A percentile compares a stretch with the other conserved stretches of the same genome.
Evolutionary conservation across 805 yeast species (phyloP).

Genomic region (Blastobotrys parvus): DNA sequence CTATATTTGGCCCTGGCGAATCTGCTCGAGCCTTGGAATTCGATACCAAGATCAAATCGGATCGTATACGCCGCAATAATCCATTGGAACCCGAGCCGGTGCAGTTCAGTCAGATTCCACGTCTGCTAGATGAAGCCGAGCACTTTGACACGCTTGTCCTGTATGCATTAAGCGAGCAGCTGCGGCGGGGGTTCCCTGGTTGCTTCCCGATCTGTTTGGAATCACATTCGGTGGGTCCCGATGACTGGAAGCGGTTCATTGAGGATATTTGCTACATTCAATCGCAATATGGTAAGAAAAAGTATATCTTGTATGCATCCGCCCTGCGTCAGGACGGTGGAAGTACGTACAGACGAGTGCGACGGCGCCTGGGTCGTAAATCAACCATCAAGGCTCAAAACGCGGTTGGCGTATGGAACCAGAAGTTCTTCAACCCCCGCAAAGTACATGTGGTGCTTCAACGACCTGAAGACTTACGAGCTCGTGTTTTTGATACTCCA

Average conservation of each 20-base stretch:
- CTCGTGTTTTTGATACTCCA: not conserved
- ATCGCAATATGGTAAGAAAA: not conserved
- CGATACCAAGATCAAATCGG: not conserved
- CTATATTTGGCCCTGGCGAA: not conserved
- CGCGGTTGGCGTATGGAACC: not conserved
- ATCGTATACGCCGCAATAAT: not conserved
- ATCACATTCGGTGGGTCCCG: not conserved
- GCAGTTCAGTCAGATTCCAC: not conserved
- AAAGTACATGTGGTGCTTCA: not conserved
- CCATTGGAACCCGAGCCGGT: not conserved
- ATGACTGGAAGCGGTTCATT: constrained; percentile 2
- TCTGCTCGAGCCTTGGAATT: not conserved
- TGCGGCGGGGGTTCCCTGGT: not conserved
- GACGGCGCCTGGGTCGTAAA: not conserved
- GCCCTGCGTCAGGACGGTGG: not conserved
- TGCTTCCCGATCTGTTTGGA: not conserved
- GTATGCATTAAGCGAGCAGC: not conserved
- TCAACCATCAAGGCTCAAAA: not conserved
- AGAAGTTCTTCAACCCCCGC: not conserved
- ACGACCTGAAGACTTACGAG: not conserved
- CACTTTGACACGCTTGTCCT: not conserved
- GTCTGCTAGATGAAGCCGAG: not conserved
- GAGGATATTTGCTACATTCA: not conserved
- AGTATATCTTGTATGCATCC: not conserved
- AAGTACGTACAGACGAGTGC: not conserved